Conservation (phyloP, 208 protist genomes). For the Leishmania turanica region DNA sequence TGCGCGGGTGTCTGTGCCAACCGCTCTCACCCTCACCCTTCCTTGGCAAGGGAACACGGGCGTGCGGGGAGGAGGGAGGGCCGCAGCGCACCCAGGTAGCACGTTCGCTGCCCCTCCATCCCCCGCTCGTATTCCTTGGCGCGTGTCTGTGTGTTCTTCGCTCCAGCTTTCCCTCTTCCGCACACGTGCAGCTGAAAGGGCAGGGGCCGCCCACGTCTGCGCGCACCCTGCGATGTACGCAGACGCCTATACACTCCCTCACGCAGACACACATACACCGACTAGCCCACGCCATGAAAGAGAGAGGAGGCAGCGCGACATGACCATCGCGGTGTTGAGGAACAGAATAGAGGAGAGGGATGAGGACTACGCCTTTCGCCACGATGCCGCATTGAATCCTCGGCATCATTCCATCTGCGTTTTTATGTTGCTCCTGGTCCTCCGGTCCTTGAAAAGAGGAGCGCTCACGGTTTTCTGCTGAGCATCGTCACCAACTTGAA, state of each 20-base stretch:
- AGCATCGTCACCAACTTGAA: neutral
- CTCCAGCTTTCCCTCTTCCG: neutral
- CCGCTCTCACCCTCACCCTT: neutral
- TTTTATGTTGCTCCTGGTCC: neutral
- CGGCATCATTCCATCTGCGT: neutral
- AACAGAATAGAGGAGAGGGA: neutral
- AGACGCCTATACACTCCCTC: neutral
- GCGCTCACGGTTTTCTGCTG: neutral
- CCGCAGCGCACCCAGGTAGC: neutral
- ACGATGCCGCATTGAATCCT: neutral
- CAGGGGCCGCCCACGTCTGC: neutral
- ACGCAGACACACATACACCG: neutral
- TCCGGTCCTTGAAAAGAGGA: neutral
- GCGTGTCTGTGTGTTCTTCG: neutral
- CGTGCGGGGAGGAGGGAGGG: neutral
- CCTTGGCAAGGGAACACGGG: neutral
- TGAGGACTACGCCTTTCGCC: neutral
- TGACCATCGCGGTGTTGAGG: neutral
- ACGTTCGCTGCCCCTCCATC: neutral
- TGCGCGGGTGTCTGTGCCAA: neutral
- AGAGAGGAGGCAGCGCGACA: neutral
- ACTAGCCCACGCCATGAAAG: neutral
- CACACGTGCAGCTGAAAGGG: neutral
- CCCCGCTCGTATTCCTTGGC: neutral
- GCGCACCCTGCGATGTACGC: neutral